phyloP scores from a whole-genome alignment of 2,329 filamentous ascomycete species.

The Lachnellula subtilissima region DNA sequence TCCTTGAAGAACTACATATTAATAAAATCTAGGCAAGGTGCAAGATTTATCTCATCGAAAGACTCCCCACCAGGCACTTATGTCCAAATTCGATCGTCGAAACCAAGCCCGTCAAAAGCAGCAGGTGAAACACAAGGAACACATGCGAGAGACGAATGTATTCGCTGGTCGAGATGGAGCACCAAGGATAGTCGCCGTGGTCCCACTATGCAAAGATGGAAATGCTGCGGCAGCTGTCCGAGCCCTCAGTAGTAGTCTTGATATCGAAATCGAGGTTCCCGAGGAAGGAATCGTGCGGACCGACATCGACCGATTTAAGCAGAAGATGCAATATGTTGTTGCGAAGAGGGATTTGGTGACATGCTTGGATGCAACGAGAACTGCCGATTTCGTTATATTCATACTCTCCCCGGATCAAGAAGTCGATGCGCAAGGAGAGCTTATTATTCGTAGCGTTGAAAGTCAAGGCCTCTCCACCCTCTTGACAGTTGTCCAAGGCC shows the following conservation, averaged over 20 bases:
- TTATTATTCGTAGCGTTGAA: constrained; percentile 81
- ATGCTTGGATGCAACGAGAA: constrained; percentile 77
- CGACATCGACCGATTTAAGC: constrained; percentile 85
- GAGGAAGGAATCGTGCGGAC: constrained; percentile 57
- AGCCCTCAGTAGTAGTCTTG: constrained; percentile 71
- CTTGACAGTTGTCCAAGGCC: constrained; percentile 75
- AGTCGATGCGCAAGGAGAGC: constrained; percentile 78
- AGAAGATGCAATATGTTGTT: constrained; percentile 82
- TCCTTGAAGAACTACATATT: constrained; percentile 5
- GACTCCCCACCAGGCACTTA: constrained; percentile 91
- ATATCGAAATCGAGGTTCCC: constrained; percentile 63
- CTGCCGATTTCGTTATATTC: constrained; percentile 88
- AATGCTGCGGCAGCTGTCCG: constrained; percentile 63
- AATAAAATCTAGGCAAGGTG: constrained; percentile 61
- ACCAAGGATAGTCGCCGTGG: constrained; percentile 79
- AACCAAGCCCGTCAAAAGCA: constrained; percentile 94
- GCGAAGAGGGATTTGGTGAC: constrained; percentile 68
- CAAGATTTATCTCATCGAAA: constrained; percentile 70
- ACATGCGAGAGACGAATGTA: constrained; percentile 71
- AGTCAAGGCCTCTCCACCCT: constrained; percentile 92
- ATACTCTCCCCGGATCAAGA: constrained; percentile 78
- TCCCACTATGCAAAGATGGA: constrained; percentile 73
- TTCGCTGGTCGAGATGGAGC: constrained; percentile 86
- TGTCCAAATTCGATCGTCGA: constrained; percentile 93
- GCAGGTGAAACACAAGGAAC: constrained; percentile 75